Percentiles rank a stretch among this genome's conserved stretches.
Evolutionary conservation across 106 monocot genomes (phyloP).

Genomic region (Narthecium ossifragum): DNA sequence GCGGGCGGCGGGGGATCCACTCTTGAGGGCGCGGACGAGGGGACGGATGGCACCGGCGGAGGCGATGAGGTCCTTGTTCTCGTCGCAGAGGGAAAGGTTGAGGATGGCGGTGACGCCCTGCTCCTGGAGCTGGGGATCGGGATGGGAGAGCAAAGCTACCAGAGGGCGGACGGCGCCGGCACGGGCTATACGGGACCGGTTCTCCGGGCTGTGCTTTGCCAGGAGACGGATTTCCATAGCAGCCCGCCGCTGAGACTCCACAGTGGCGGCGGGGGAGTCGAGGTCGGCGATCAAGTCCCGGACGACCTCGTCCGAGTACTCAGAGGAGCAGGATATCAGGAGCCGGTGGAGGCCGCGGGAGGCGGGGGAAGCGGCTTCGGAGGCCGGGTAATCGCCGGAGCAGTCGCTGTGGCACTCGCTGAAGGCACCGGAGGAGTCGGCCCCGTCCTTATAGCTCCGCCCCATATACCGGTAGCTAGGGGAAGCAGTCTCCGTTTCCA

Average conservation of each 20-base stretch:
- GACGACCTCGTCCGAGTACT: slow-evolving; percentile 30
- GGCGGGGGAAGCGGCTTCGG: background rate
- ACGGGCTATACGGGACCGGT: slow-evolving; percentile 40
- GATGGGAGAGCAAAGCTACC: slow-evolving; percentile 49
- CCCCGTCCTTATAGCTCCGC: slow-evolving; percentile 30
- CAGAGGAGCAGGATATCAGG: slow-evolving; percentile 27
- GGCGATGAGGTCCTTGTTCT: slow-evolving; percentile 65
- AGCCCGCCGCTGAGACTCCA: slow-evolving; percentile 36
- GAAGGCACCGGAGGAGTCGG: slow-evolving; percentile 58
- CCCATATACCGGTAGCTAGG: slow-evolving; percentile 25
- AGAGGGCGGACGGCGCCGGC: slow-evolving; percentile 66
- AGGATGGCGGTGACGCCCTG: slow-evolving; percentile 57
- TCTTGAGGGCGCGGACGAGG: slow-evolving; percentile 38
- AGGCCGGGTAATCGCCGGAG: slow-evolving; percentile 48
- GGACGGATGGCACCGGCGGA: slow-evolving; percentile 61
- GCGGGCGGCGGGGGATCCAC: slow-evolving; percentile 42
- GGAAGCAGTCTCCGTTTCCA: slow-evolving; percentile 10
- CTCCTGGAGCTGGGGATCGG: slow-evolving; percentile 55
- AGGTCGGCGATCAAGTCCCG: slow-evolving; percentile 28
- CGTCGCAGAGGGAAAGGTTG: slow-evolving; percentile 63
- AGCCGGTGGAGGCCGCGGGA: slow-evolving; percentile 29
- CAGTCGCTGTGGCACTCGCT: slow-evolving; percentile 72
- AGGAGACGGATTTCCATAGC: slow-evolving; percentile 60
- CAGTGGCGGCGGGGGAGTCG: slow-evolving; percentile 19
- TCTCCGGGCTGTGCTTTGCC: slow-evolving; percentile 54